A percentile compares a stretch with the other conserved stretches of the same genome.
Conservation (phyloP, 2,329 filamentous ascomycete species). For the Epichloe bromicola region DNA sequence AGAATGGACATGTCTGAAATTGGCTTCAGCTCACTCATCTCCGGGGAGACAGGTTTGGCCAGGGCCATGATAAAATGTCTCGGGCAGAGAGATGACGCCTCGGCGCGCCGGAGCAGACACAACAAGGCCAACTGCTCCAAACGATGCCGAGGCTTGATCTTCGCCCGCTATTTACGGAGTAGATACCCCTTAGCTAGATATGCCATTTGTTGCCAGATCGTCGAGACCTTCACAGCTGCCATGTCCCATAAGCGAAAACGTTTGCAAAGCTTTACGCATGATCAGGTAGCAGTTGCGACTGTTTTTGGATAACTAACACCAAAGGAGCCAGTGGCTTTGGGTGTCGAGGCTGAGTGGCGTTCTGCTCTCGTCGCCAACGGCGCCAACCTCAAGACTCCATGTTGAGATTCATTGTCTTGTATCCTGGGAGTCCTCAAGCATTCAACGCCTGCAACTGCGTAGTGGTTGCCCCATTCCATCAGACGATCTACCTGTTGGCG, state of each 20-base stretch:
- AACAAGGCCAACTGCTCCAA: background rate
- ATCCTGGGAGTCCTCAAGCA: background rate
- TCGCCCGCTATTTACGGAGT: background rate
- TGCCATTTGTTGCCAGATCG: background rate
- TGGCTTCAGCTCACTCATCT: slow-evolving; percentile 1
- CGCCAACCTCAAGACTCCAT: background rate
- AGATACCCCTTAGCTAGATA: too few relatives aligned
- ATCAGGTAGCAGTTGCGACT: background rate
- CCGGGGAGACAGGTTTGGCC: slow-evolving; percentile 3
- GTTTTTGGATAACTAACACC: background rate
- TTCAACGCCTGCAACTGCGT: background rate
- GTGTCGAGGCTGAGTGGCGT: background rate
- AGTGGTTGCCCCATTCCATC: background rate
- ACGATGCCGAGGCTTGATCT: background rate
- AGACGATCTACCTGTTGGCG: background rate
- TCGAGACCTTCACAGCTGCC: background rate
- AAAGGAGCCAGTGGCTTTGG: background rate
- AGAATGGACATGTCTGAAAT: background rate
- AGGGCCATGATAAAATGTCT: slow-evolving; percentile 9
- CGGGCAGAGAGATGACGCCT: slow-evolving; percentile 5
- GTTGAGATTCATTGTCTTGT: background rate
- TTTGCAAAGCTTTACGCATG: background rate
- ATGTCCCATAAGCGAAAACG: background rate
- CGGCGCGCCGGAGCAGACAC: background rate
- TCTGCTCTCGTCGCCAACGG: too few relatives aligned